These are phyloP conservation scores for Eutrema japonicum DNA, from an alignment of 345 rosid genomes.

Conservation along the genomic window DNA sequence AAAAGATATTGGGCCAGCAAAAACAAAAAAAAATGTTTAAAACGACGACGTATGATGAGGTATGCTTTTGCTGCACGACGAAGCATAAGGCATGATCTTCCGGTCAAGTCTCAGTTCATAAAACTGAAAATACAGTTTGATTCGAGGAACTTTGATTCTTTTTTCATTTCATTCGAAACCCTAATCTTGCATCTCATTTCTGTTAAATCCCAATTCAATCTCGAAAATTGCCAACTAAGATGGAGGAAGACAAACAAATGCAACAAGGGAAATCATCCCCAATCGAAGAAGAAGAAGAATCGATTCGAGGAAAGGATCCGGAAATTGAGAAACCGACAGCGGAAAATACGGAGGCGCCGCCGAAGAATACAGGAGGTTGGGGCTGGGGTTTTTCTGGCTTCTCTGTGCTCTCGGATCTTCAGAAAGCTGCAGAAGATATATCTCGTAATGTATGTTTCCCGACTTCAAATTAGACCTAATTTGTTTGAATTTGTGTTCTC, in stretches of 20 bases:
- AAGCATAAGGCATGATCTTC: conserved; percentile 29
- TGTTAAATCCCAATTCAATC: neutral
- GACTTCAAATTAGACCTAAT: neutral
- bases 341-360: conserved; percentile 15
- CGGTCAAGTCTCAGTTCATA: conserved; percentile 30
- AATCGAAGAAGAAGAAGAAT: conserved; percentile 36
- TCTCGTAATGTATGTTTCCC: conserved; percentile 72
- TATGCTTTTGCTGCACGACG: conserved; percentile 35
- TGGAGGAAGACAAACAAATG: conserved; percentile 52
- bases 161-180: conserved; percentile 9
- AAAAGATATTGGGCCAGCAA: neutral
- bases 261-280: conserved; percentile 32
- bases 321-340: conserved; percentile 25
- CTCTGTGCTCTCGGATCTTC: conserved; percentile 88
- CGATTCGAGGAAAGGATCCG: too few species aligned
- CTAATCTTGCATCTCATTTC: conserved; percentile 29
- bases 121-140: conserved; percentile 38
- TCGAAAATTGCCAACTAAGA: conserved; percentile 13
- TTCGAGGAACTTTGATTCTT: neutral
- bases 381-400: conserved; percentile 91
- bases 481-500: neutral
- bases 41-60: neutral
- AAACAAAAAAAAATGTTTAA: neutral
- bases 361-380: conserved; percentile 59
- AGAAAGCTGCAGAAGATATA: conserved; percentile 92